Evolutionary conservation across 305 asterid species (phyloP), one percentile per base, ranked within the genome.

Genomic region (Nicotiana rustica): DNA sequence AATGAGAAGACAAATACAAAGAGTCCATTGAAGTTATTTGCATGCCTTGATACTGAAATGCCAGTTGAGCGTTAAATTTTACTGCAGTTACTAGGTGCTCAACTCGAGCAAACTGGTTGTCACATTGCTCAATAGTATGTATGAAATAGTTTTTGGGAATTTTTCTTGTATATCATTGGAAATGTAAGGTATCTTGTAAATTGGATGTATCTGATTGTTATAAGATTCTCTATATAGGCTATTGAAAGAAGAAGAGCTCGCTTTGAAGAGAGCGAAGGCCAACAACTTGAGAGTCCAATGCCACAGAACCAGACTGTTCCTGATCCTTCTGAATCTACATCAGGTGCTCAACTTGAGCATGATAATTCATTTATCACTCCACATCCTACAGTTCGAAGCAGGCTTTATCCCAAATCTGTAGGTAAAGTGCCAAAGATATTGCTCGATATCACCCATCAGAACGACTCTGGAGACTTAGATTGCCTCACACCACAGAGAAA

Each of bases 401-500:
- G 82, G 65, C 83, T 61, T 35, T 66, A 85, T 44, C 89, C 87
- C 13, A 67, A 87, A 36, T 84, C 91, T 10, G 85, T 87, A n/a
- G 90, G 91, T 4, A 87, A 90, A 85, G 90, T 92, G 71, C 95
- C 94, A 12, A 92, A 90, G 90, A 85, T 93, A 88, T 82, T 93
- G 88, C 91, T 86, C 69, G 89, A 89, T 85, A 88, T 91, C 85
- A 70, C 91, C 9, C 88, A 85, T 6, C 85, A 90, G 85, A 82
- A 84, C 8, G 57, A 52, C 57, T 88, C 60, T 2, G 91, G 83
- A 75, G 93, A 89, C 10, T 83, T 91, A 65, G 85, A 80, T 38
- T 85, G 82, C 71, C 66, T 88, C 71, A 94, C 98, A 4, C 98
- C 98, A 4, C 93, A 92, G 77, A 89, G 87, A 90, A 91, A 87